Evolutionary conservation across 805 yeast species (phyloP), one percentile per base, ranked within the genome.

Genomic region (Yamadazyma philogaea): DNA sequence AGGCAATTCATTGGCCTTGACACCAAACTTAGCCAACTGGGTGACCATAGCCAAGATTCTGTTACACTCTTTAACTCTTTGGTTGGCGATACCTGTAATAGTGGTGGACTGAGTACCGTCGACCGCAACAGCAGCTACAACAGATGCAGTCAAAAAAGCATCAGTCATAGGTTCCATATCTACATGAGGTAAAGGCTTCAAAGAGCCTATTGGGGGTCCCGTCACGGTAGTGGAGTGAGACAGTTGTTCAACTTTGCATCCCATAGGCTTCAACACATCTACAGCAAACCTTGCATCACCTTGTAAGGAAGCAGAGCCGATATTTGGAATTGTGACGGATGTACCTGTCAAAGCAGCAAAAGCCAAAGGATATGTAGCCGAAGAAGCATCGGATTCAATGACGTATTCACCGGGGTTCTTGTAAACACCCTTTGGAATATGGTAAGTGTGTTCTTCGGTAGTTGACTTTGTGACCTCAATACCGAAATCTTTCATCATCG

Each of bases 81-180:
- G 99, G 66, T 93, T 93, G 28, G 98, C 98, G 67, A 93, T 93
- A 49, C 99, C 99, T 27, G 85, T 81, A 55, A 93, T 93, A 5
- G 84, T 76, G 11, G 97, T 91, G 7, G 81, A 68, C 36, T 66
- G 63, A 12, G 59, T 52, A 22, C 53, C 56, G 33, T 64, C 70
- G 17, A 48, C 49, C 3, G 96, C 96, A 32, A 86, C 77, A n/a
- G 99, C 96, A 26, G 98, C 99, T 15, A 89, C 95, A 10, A 93
- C 97, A 41, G 95, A 79, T 0, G 99, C 99, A 12, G 99, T 93
- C 56, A 93, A 72, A 61, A 93, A 93, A 0, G 99, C 99, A 65
- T 93, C 99, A 0, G 99, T 93, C 99, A 93, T 93, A 42, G 99
- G 98, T 67, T 93, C 99, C 99, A 93, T 93, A 60, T 93, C 97